phyloP scores from a whole-genome alignment of 1,284 basidiomycete species.

The Wallemia hederae region DNA sequence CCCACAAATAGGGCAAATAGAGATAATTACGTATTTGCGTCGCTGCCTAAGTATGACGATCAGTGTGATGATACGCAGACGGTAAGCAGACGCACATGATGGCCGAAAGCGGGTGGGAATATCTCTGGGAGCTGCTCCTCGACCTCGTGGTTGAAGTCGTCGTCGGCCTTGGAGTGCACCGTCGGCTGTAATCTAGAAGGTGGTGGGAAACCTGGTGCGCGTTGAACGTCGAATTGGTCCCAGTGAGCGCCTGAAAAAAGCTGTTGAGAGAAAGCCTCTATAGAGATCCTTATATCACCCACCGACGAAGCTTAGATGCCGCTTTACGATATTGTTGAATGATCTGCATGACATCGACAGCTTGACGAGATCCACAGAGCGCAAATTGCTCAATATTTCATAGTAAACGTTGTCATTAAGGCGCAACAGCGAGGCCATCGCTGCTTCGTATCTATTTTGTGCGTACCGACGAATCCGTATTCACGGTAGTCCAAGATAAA shows the following conservation, averaged over 20 bases:
- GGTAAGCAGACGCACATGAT: neutral
- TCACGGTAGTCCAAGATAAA: neutral
- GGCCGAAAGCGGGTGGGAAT: neutral
- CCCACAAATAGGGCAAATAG: slow-evolving; percentile 1
- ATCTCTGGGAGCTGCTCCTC: neutral
- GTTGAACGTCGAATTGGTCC: neutral
- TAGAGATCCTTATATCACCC: neutral
- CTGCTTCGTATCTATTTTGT: neutral
- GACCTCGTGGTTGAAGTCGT: neutral
- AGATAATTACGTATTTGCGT: neutral
- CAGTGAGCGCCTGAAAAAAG: neutral
- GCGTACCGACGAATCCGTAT: neutral
- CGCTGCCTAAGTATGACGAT: neutral
- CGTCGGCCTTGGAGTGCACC: neutral
- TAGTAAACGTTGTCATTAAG: neutral
- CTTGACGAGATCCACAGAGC: neutral
- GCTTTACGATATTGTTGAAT: neutral
- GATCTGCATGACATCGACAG: neutral
- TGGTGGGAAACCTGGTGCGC: neutral
- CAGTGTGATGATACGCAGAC: neutral
- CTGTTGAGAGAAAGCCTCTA: neutral
- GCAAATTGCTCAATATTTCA: neutral
- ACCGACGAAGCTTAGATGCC: slow-evolving; percentile 1
- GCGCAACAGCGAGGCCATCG: neutral
- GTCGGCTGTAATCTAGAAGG: neutral